Evolutionary conservation across 345 rosid genomes (phyloP), one percentile per base, ranked within the genome.

Genomic region (Eucalyptus coolabah): DNA sequence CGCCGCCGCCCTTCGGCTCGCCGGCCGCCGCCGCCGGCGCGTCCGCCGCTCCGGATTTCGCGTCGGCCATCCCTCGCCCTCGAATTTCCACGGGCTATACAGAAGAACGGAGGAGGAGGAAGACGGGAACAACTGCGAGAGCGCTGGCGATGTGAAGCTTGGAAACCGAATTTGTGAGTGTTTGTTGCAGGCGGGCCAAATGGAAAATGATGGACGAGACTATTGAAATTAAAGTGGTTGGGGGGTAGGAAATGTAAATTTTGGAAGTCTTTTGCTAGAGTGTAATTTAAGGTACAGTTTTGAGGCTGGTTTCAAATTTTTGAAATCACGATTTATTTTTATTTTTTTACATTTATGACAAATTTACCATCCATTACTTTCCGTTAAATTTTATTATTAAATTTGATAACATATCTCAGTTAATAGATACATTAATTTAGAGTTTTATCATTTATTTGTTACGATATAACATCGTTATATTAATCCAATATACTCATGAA

Each of bases 391-490:
- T 56, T 24, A 10, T 56, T 5, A 2, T 23, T 24, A 56, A 56
- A 56, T 24, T 56, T 1, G 1, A 56, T 56, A 2, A 24, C 6
- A 24, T 0, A 2, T 56, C 5, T 24, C 1, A 56, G 0, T 0
- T 24, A 24, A 56, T 4, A 2, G 13, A 23, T 53, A 2, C 4
- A 10, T 23, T 0, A 56, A 56, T 23, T 23, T 54, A 18, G 10
- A 17, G 9, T 8, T 3, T 53, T 53, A 53, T 6, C 8, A 5
- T 50, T 50, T 50, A 17, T 16, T 50, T 50, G 6, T 49, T 12
- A 6, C 2, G 0, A 6, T 53, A 53, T 53, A 53, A 53, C 4
- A 18, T 53, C 9, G 3, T 53, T 53, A 53, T 19, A 53, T 53
- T 53, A 53, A 53, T 53, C 11, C 9, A 19, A 53, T 53, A 1